Evolutionary conservation across 2,329 filamentous ascomycete species (phyloP), one percentile per base, ranked within the genome.

Genomic region (Juglanconis juglandina): DNA sequence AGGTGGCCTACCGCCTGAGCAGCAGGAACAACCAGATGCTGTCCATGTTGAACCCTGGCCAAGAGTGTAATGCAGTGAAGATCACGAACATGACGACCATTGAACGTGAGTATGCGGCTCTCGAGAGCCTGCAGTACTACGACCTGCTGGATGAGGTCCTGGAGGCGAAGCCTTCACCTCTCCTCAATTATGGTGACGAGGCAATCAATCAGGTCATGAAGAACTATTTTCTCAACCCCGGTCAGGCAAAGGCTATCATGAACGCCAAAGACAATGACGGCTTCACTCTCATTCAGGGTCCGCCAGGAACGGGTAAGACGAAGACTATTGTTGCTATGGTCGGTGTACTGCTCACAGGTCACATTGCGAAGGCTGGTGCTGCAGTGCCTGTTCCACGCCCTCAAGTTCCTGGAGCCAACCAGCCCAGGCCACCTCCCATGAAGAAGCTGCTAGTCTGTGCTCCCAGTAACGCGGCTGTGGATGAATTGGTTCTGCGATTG

Each of bases 251-350:
- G 73, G 95, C 95, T 7, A 91, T 99, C 63, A 85, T 95, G 65
- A 96, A 94, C 56, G 94, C 93, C 11, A 85, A 93, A 60, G 93
- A 96, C 69, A 99, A 99, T 67, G 95, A 98, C 74, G 96, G 92
- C 0, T 99, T 99, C 70, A 98, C 95, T 3, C 79, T 99, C 63
- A 92, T 99, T 67, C 95, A 99, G 76, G 95, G 91, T 58, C 95
- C 95, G 54, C 95, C 95, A 1, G 95, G 95, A 73, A 97, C 95
- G 4, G 95, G 94, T 70, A 99, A 99, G 77, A 99, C 95, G 0
- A 99, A 99, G 73, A 99, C 95, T 0, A 99, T 99, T 63, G 86
- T 96, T 59, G 95, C 94, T 37, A 96, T 99, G 81, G 93, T 98
- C 32, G 95, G 95, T 41, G 91, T 92, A 42, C 79, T 99, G 14